Evolutionary conservation across 2,329 filamentous ascomycete genomes (phyloP), one percentile per base, ranked within the genome.

Genomic region (Proliferodiscus dingleyae): DNA sequence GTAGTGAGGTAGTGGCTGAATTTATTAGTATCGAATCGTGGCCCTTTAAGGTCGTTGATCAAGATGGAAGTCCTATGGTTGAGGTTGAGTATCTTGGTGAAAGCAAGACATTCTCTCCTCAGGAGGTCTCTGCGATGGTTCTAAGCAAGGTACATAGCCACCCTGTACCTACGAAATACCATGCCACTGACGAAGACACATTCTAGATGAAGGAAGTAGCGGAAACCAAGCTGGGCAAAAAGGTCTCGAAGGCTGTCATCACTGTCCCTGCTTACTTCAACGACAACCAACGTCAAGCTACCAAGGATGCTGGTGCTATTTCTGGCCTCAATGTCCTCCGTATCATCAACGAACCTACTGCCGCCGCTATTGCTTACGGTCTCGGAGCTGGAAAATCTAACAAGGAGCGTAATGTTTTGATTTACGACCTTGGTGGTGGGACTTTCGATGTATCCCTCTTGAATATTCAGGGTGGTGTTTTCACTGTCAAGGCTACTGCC

Each of bases 251-350:
- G 83, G 93, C 93, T 57, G 93, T 98, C 70, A 90, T 98, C 72
- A 98, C 93, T 53, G 93, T 97, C 49, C 93, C 93, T 48, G 93
- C 93, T 68, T 98, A 98, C 82, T 98, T 98, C 88, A 97, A 97
- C 81, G 93, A 98, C 83, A 95, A 95, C 80, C 93, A 98, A 80
- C 87, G 93, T 75, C 93, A 97, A 76, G 88, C 93, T 59, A 98
- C 93, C 75, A 97, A 97, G 85, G 93, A 97, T 68, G 93, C 93
- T 59, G 93, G 93, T 84, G 87, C 91, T 70, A 98, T 98, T 67
- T 77, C 91, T 65, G 93, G 91, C 62, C 84, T 98, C 55, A 96
- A 97, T 75, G 89, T 98, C 61, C 90, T 98, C 71, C 90, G 93
- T 81, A 97, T 98, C 77, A 97, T 98, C 77, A 98, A 98, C 83